Evolutionary conservation across 1,139 yeast genomes (phyloP).

Genomic region (Diutina rugosa): DNA sequence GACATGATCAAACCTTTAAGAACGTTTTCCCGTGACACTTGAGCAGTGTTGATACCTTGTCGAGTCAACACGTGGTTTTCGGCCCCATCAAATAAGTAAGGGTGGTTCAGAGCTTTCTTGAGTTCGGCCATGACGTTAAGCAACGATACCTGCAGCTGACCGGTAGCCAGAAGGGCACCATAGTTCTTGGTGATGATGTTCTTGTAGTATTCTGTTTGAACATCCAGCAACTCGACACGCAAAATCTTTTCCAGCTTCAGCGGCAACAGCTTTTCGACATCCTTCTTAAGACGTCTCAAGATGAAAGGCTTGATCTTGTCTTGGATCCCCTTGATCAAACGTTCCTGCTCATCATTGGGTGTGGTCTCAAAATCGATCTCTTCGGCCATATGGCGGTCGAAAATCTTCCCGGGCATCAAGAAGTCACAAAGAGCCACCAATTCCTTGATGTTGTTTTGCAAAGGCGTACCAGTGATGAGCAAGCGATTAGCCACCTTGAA

Average conservation of each 20-base stretch:
- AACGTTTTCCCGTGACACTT: conserved; percentile 57
- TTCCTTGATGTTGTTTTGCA: conserved; percentile 91
- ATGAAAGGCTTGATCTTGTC: conserved; percentile 81
- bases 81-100: conserved; percentile 87
- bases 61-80: conserved; percentile 70
- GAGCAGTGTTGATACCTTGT: conserved; percentile 14
- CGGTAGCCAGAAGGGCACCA: conserved; percentile 72
- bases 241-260: conserved; percentile 89
- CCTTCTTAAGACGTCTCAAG: conserved; percentile 85
- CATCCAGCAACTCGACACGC: conserved; percentile 87
- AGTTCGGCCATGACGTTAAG: conserved; percentile 89
- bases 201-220: conserved; percentile 90
- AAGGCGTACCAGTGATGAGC: conserved; percentile 94
- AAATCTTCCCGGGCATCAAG: conserved; percentile 85
- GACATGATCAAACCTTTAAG: conserved; percentile 92
- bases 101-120: conserved; percentile 95
- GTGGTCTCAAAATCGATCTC: conserved; percentile 83
- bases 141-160: conserved; percentile 60
- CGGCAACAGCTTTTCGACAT: conserved; percentile 92
- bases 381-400: conserved; percentile 50
- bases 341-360: conserved; percentile 50
- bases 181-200: conserved; percentile 88
- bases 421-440: conserved; percentile 90
- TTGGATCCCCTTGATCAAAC: conserved; percentile 76
- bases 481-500: conserved; percentile 78